Evolutionary conservation across 768 basidiomycete species (phyloP), one percentile per base, ranked within the genome.

Genomic region (Cytidiella melzeri): DNA sequence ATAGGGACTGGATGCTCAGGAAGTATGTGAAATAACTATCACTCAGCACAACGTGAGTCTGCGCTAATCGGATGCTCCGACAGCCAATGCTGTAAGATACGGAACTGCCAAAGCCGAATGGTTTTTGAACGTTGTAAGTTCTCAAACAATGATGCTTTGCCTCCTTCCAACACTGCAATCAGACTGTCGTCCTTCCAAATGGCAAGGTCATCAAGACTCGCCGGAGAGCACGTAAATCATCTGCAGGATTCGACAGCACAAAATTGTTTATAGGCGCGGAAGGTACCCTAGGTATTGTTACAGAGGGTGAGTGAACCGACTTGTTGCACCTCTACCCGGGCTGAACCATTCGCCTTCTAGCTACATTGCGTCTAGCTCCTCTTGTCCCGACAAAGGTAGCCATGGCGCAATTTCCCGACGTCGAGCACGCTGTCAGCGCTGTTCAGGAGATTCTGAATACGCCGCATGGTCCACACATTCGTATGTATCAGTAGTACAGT

Each of bases 241-340:
- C 91, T 1, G 85, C 89, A 1, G 92, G 92, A 1, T 92, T 86
- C 59, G 92, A 94, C 59, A 74, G 77, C 1, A 92, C 87, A 0
- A 92, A 92, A 61, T 64, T 92, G 5, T 92, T 92, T 66, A 85
- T 92, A 41, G 91, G 91, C 5, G 88, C 89, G 4, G 91, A 92
- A 65, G 91, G 92, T 4, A 92, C 90, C 0, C 63, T 92, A 43
- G 92, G 92, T 2, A 84, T 93, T 55, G 80, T 94, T 11, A 91
- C 87, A 1, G 91, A 93, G 70, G 83, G 85, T 77, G 46, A 46
- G 54, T 40, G 7, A 19, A 18, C 34, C n/a, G 13, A 24, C 11
- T 39, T 6, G 21, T 23, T 1, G 25, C 4, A 28, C 5, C 26
- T 0, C 27, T 10, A 10, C 26, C 25, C 30, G 20, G 13, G 50